phyloP scores from a whole-genome alignment of 345 rosid genomes.

The Camelina hispida region DNA sequence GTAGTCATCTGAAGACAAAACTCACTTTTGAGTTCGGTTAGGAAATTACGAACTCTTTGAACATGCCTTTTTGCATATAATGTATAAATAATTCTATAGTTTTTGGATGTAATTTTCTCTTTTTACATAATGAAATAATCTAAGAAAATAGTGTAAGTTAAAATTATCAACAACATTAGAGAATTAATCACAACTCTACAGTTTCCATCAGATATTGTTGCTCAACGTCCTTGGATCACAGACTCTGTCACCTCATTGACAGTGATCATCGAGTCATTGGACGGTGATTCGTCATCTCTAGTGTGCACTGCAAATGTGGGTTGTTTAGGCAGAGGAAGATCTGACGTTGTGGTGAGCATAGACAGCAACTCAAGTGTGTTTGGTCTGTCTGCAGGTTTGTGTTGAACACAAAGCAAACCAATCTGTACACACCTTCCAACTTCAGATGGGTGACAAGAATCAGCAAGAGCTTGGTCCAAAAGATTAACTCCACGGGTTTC shows the following conservation, averaged over 20 bases:
- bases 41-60: not conserved
- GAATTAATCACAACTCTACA: not conserved
- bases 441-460: slow-evolving; percentile 5
- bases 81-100: not conserved
- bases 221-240: not conserved
- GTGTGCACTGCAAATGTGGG: slow-evolving; percentile 22
- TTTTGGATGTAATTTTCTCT: not conserved
- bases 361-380: slow-evolving; percentile 26
- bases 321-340: slow-evolving; percentile 29
- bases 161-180: not conserved
- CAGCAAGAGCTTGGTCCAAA: slow-evolving; percentile 23
- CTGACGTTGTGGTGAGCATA: slow-evolving; percentile 25
- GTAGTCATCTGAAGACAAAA: not conserved
- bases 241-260: not conserved
- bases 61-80: not conserved
- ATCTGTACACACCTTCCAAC: slow-evolving; percentile 36
- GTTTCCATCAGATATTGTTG: not conserved
- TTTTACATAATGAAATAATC: not conserved
- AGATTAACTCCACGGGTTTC: slow-evolving; percentile 19
- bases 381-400: slow-evolving; percentile 35
- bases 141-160: not conserved
- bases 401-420: slow-evolving; percentile 36
- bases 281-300: not conserved
- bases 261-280: not conserved
- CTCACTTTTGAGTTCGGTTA: not conserved